phyloP scores from a whole-genome alignment of 805 yeast genomes.

The Isabelozyma heimii region DNA sequence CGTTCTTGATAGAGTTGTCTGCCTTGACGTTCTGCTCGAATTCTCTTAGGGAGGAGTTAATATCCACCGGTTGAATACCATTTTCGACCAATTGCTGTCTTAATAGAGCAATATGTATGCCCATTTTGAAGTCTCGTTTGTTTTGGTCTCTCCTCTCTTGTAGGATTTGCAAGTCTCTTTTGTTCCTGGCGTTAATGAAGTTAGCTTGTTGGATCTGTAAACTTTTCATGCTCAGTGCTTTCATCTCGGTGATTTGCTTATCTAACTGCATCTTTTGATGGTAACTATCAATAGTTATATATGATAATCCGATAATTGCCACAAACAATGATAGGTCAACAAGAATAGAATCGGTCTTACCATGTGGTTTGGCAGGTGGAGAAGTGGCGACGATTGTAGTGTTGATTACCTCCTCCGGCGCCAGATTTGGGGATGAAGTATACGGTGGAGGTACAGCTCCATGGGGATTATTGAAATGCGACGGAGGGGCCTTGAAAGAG shows the following conservation, averaged over 20 bases:
- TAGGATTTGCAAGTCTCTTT: constrained; percentile 49
- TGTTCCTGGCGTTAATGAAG: constrained; percentile 48
- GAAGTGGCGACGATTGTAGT: neutral
- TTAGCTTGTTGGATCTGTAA: constrained; percentile 46
- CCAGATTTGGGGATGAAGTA: neutral
- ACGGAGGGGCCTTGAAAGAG: neutral
- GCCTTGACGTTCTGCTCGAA: constrained; percentile 59
- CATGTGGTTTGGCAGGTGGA: neutral
- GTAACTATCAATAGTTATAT: constrained; percentile 53
- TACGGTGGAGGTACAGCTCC: neutral
- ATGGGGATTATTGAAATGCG: neutral
- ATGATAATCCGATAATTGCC: constrained; percentile 43
- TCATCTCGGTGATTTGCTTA: constrained; percentile 30
- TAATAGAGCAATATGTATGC: constrained; percentile 63
- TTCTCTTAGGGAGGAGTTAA: constrained; percentile 51
- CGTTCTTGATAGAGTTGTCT: constrained; percentile 53
- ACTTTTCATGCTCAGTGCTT: constrained; percentile 35
- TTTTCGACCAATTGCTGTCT: constrained; percentile 57
- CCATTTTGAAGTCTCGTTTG: constrained; percentile 56
- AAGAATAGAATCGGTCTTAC: constrained; percentile 1
- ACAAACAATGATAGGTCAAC: constrained; percentile 14
- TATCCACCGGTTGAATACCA: constrained; percentile 56
- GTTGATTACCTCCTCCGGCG: neutral
- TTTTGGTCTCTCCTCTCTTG: constrained; percentile 49
- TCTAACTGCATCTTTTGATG: constrained; percentile 36